Percentiles rank a stretch among this genome's conserved stretches.
phyloP scores from a whole-genome alignment of 495 filamentous ascomycete genomes.

The Aspergillus leporis region DNA sequence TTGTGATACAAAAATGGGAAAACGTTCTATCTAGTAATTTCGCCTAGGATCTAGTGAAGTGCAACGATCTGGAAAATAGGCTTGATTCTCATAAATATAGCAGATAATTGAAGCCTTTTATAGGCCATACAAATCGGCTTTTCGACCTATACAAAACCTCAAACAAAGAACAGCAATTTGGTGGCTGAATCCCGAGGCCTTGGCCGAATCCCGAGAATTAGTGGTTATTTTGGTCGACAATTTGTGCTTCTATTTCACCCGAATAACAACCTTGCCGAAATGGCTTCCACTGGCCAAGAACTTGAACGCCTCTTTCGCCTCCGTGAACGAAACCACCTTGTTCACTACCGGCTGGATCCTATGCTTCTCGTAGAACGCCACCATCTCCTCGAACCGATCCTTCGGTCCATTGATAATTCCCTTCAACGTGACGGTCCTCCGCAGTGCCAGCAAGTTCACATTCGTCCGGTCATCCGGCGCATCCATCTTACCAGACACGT shows the following conservation, averaged over 20 bases:
- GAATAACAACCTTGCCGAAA: slow-evolving; percentile 71
- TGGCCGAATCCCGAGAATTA: too few relatives aligned
- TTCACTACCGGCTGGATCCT: slow-evolving; percentile 65
- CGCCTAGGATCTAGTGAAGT: too few relatives aligned
- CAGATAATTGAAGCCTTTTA: too few relatives aligned
- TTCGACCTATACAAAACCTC: too few relatives aligned
- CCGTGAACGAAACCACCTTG: slow-evolving; percentile 56
- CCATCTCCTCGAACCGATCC: slow-evolving; percentile 64
- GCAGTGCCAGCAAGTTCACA: slow-evolving; percentile 53
- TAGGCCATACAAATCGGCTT: too few relatives aligned
- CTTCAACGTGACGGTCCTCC: slow-evolving; percentile 51
- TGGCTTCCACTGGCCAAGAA: slow-evolving; percentile 67
- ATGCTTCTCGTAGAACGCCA: slow-evolving; percentile 56
- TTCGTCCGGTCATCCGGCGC: slow-evolving; percentile 43
- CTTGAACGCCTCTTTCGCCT: slow-evolving; percentile 51
- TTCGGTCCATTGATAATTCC: slow-evolving; percentile 63
- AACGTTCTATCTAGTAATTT: too few relatives aligned
- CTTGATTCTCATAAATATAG: too few relatives aligned
- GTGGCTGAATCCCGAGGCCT: too few relatives aligned
- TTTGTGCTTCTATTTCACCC: slow-evolving; percentile 8
- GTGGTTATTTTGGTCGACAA: too few relatives aligned
- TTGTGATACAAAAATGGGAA: too few relatives aligned
- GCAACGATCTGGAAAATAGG: too few relatives aligned
- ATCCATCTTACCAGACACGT: slow-evolving; percentile 60
- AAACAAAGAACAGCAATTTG: too few relatives aligned